Evolutionary conservation across 345 rosid species (phyloP).

Genomic region (Mercurialis annua): DNA sequence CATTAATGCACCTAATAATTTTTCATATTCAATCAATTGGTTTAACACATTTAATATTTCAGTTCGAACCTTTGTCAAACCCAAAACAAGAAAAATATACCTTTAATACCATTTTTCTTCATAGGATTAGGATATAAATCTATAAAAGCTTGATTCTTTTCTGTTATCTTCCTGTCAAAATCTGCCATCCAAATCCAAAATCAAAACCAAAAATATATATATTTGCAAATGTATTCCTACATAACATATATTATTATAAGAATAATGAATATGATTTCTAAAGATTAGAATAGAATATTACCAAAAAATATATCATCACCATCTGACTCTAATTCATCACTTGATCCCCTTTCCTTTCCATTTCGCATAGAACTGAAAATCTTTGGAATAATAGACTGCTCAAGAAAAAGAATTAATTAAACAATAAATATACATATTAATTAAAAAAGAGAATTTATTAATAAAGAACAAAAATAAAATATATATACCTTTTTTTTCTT

Average conservation of each 20-base stretch:
- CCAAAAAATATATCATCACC: conserved; percentile 31
- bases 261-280: too few relatives aligned
- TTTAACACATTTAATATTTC: too few relatives aligned
- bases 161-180: conserved; percentile 36
- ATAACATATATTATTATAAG: background rate
- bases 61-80: too few relatives aligned
- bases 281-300: conserved; percentile 20
- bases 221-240: background rate
- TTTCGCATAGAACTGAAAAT: conserved; percentile 55
- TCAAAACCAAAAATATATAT: background rate
- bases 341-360: conserved; percentile 35
- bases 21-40: conserved; percentile 50
- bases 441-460: background rate
- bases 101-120: too few relatives aligned
- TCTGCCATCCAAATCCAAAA: conserved; percentile 35
- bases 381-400: conserved; percentile 61
- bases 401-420: background rate
- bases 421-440: background rate
- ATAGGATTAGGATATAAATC: conserved; percentile 52
- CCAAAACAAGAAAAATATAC: too few relatives aligned
- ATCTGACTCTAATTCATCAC: conserved; percentile 30
- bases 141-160: conserved; percentile 38
- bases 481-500: conserved; percentile 70
- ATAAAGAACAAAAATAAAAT: too few relatives aligned
- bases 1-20: conserved; percentile 57